Conservation (phyloP, 2,329 filamentous ascomycete genomes). For the Coniella lustricola region DNA sequence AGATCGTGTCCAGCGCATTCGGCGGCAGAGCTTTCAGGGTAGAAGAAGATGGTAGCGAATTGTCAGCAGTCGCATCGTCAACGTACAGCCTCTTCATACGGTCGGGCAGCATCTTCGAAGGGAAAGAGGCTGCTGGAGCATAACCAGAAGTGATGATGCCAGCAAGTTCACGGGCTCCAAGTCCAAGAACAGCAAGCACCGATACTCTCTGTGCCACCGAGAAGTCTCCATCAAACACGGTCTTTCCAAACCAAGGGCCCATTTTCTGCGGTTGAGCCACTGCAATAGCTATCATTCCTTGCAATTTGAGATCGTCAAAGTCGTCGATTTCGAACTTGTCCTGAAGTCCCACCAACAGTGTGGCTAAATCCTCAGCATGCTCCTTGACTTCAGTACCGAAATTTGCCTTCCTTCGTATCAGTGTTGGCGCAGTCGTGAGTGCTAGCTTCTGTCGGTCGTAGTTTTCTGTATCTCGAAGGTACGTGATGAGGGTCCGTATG, state of each 20-base stretch:
- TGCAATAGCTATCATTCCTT: conserved; percentile 76
- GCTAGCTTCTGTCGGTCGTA: conserved; percentile 80
- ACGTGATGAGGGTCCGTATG: conserved; percentile 73
- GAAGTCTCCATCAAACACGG: conserved; percentile 88
- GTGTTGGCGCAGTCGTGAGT: conserved; percentile 63
- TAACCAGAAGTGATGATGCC: conserved; percentile 60
- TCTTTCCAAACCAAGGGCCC: conserved; percentile 75
- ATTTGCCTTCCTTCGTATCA: conserved; percentile 82
- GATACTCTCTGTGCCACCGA: conserved; percentile 78
- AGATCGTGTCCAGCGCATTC: conserved; percentile 61
- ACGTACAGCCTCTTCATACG: conserved; percentile 68
- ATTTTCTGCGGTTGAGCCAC: conserved; percentile 69
- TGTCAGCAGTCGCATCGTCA: conserved; percentile 23
- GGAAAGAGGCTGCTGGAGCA: conserved; percentile 52
- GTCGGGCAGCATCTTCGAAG: conserved; percentile 71
- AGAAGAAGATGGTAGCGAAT: conserved; percentile 22
- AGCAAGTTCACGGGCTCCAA: conserved; percentile 77
- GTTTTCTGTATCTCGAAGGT: conserved; percentile 72
- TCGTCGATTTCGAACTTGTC: conserved; percentile 77
- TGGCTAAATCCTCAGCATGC: conserved; percentile 74
- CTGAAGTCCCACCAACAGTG: conserved; percentile 69
- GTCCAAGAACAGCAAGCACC: conserved; percentile 72
- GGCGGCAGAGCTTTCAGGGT: conserved; percentile 44
- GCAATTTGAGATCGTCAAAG: conserved; percentile 68
- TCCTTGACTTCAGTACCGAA: conserved; percentile 85